Percentiles rank a stretch among this genome's conserved stretches.
Evolutionary conservation across 2,329 filamentous ascomycete species (phyloP).

Genomic region (Aspergillus pseudoviridinutans): DNA sequence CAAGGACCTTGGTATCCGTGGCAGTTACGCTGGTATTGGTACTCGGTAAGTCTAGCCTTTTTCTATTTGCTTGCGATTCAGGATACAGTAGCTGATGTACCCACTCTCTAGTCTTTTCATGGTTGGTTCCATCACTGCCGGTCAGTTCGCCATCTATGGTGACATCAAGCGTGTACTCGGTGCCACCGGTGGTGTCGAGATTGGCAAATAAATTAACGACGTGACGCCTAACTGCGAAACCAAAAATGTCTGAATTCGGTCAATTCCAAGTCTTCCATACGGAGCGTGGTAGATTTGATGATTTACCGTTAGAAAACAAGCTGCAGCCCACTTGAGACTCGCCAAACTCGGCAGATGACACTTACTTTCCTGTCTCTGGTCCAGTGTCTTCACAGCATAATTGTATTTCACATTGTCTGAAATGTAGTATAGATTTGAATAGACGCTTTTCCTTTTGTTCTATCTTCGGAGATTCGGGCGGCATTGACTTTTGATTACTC

Average conservation of each 20-base stretch:
- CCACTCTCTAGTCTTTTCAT: constrained; percentile 17
- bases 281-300: not conserved
- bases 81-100: not conserved
- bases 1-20: constrained; percentile 76
- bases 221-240: constrained; percentile 2
- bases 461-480: not conserved
- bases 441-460: not conserved
- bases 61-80: not conserved
- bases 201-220: constrained; percentile 44
- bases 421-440: not conserved
- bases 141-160: constrained; percentile 88
- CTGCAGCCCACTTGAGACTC: not conserved
- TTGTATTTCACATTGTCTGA: not conserved
- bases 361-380: not conserved
- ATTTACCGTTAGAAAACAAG: not conserved
- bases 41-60: constrained; percentile 51
- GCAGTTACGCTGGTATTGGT: constrained; percentile 76
- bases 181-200: constrained; percentile 73
- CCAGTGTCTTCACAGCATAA: not conserved
- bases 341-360: not conserved
- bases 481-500: not conserved
- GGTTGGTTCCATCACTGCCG: constrained; percentile 69
- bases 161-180: constrained; percentile 66
- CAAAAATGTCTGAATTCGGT: not conserved
- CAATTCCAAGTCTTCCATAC: not conserved